Evolutionary conservation across 768 basidiomycete species (phyloP), one percentile per base, ranked within the genome.

Genomic region (Serpula lacrymans): DNA sequence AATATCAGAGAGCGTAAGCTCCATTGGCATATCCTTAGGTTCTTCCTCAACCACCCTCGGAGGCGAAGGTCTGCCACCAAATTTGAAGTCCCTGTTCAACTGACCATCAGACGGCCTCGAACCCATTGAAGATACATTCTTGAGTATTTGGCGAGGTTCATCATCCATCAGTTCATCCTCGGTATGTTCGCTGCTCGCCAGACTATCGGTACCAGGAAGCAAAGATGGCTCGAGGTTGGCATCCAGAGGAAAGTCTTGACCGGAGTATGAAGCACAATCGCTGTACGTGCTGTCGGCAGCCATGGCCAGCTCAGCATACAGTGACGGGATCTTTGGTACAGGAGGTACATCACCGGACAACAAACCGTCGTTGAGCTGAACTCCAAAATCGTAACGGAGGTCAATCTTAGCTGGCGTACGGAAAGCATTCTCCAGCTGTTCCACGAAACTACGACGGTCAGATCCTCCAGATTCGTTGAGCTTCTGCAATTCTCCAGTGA

Each of bases 381-480:
- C 48, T 4, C 31, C 49, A 22, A 82, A 71, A 30, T 68, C 71
- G 45, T 72, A 72, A 3, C 65, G 61, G 22, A 86, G 60, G 45
- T 84, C 77, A 18, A 86, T 63, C 52, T 80, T 82, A 13, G 84
- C 80, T 0, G 87, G 86, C 0, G 85, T 86, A 46, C 77, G 71
- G 68, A 90, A 90, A 1, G 87, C 86, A 37, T 70, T 80, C 64
- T 89, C 88, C 17, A 89, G 64, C 60, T 91, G 81, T 58, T 88
- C 85, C 3, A 90, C 82, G 53, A 91, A 91, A 59, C 87, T 89
- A 10, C 60, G 68, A 8, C 85, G 65, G 52, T 87, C 80, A 1
- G 79, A 80, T 1, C 53, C 84, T 24, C 83, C 82, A 5, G 78
- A 81, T 49, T 85, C 80, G 39, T 83, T 81, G 35, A 90, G 68